These are phyloP conservation scores for Botrytis hyacinthi DNA, from an alignment of 2,329 filamentous ascomycete species.

Conservation along the genomic window DNA sequence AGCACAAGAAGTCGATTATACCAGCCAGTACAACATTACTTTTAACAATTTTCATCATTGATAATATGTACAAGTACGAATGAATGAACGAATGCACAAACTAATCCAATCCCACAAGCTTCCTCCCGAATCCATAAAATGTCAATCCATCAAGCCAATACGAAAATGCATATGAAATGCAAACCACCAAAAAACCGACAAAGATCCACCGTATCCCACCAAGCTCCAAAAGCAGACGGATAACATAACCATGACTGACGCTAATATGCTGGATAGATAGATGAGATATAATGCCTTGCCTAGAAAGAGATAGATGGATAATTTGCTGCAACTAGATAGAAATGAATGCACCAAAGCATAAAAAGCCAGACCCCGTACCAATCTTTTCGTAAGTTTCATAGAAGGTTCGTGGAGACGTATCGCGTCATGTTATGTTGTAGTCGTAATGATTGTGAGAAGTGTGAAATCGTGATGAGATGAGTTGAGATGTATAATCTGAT, in stretches of 20 bases:
- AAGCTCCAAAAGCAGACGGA: background rate
- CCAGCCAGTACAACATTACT: background rate
- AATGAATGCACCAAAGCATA: background rate
- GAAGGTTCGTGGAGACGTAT: background rate
- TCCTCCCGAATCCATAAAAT: background rate
- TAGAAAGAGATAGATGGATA: background rate
- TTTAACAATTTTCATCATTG: background rate
- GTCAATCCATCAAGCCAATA: background rate
- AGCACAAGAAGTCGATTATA: background rate
- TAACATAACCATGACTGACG: background rate
- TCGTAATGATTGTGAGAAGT: constrained; percentile 8
- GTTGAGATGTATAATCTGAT: background rate
- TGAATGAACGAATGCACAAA: background rate
- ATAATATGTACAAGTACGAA: background rate
- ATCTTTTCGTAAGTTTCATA: background rate
- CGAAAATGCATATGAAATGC: background rate
- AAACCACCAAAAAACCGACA: background rate
- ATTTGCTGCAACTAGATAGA: background rate
- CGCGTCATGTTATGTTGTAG: background rate
- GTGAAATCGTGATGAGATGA: constrained; percentile 1
- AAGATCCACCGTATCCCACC: background rate
- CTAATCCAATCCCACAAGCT: background rate
- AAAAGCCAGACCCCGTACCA: background rate
- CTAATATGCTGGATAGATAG: constrained; percentile 4
- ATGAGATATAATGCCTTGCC: background rate